phyloP scores from a whole-genome alignment of 2,329 filamentous ascomycete species.

The Rutstroemia sp. region DNA sequence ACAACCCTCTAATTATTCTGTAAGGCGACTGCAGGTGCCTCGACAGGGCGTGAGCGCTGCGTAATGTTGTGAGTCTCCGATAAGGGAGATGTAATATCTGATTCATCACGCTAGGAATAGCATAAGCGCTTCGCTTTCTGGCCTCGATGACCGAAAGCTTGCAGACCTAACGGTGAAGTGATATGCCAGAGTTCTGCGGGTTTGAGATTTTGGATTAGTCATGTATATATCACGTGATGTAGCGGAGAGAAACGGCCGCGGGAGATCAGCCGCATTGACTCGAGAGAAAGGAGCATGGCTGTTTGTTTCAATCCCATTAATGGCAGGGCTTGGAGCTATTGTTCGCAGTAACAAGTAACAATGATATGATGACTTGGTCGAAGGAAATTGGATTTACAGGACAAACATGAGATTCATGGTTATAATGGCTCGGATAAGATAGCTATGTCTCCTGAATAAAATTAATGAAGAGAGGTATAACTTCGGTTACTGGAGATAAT shows the following conservation, averaged over 20 bases:
- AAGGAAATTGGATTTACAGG: slow-evolving; percentile 3
- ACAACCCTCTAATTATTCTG: background rate
- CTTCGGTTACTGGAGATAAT: background rate
- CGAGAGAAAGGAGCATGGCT: background rate
- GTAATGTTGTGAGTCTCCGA: background rate
- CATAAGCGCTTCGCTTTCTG: background rate
- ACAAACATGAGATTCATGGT: background rate
- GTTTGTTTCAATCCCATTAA: background rate
- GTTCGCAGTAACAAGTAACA: background rate
- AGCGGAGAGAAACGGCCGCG: no score
- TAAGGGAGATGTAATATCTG: background rate
- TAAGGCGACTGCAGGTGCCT: background rate
- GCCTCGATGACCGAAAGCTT: background rate
- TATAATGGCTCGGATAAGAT: background rate
- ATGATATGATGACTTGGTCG: background rate
- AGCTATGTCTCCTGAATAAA: background rate
- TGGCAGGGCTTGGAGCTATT: no score
- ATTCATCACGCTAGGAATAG: background rate
- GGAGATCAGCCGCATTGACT: no score
- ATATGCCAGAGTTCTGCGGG: background rate
- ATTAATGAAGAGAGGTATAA: background rate
- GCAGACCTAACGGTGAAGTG: background rate
- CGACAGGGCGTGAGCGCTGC: background rate
- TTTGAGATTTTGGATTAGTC: background rate
- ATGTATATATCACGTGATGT: background rate